Evolutionary conservation across 148 eudicot genomes (phyloP), one percentile per base, ranked within the genome.

Genomic region (Vaccinium macrocarpon): DNA sequence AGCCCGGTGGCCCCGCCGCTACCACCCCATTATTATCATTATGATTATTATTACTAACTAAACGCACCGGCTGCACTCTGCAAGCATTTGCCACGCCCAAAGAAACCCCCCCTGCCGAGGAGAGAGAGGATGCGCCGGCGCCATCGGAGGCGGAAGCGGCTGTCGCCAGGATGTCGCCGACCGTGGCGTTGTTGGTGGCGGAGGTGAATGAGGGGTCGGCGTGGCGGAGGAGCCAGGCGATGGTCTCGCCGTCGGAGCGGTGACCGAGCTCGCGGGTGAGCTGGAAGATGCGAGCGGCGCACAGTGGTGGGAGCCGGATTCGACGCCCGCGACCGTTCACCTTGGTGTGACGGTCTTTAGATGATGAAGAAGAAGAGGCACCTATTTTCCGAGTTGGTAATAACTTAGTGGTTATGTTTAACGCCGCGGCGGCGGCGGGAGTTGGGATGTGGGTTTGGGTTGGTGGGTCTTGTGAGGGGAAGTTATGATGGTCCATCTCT

Each of bases 191-290:
- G 46, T 42, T 42, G 46, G 46, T 42, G 52, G 90, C 84, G 59
- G 89, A 79, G 50, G 88, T 57, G 35, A 89, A 84, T 1, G 91
- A 84, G 4, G 87, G 90, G 56, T 89, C 90, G 10, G 91, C 89
- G 8, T 86, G 84, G 81, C 89, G 91, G 61, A 87, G 90, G 78
- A 89, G 90, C 91, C 91, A 89, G 81, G 84, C 89, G 50, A 89
- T 62, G 25, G 87, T 85, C 29, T 85, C 81, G 42, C 87, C 87
- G 42, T 81, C 87, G 76, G 84, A 75, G 3, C 84, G 81, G 84
- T 85, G 84, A 42, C 87, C 87, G 80, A 85, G 84, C 75, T 85
- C 87, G 14, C 84, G 84, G 4, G 87, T 85, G 3, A 81, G 87
- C 72, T 85, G 87, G 84, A 85, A 85, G 87, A 85, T 78, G 25